phyloP scores from a whole-genome alignment of 1,284 basidiomycete genomes.

The Schizophyllum commune region DNA sequence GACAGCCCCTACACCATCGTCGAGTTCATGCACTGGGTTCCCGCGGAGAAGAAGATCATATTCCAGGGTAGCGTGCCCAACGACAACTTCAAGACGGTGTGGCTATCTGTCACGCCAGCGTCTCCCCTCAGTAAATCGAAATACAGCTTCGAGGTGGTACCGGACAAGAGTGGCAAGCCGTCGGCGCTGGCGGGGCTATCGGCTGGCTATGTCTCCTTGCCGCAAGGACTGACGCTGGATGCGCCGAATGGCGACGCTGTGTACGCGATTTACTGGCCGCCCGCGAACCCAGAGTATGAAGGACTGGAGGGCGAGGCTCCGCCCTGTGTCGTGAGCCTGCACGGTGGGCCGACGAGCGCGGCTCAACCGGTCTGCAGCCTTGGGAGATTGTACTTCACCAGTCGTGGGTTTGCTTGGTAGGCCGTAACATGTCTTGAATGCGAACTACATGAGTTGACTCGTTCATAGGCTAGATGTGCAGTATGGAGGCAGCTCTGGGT shows the following conservation, averaged over 20 bases:
- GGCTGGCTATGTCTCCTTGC: constrained; percentile 32
- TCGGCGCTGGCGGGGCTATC: constrained; percentile 17
- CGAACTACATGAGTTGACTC: not conserved
- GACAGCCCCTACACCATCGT: constrained; percentile 18
- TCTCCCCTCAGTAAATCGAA: not conserved
- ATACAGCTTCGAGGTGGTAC: not conserved
- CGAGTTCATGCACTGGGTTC: constrained; percentile 33
- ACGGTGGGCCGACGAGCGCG: constrained; percentile 59
- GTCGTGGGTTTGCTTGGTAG: constrained; percentile 59
- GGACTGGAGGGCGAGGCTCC: constrained; percentile 46
- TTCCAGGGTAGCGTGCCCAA: constrained; percentile 40
- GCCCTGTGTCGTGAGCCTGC: constrained; percentile 54
- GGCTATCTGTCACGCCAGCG: not conserved
- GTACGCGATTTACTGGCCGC: constrained; percentile 55
- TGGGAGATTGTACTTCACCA: constrained; percentile 55
- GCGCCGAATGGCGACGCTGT: constrained; percentile 30
- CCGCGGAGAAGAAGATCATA: constrained; percentile 23
- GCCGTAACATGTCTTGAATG: constrained; percentile 9
- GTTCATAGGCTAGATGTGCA: constrained; percentile 53
- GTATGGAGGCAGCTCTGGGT: constrained; percentile 63
- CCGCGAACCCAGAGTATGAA: constrained; percentile 51
- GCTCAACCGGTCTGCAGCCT: constrained; percentile 40
- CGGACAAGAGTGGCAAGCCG: constrained; percentile 9
- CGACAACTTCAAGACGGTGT: constrained; percentile 29
- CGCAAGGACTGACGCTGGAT: constrained; percentile 36